Percentiles rank a stretch among this genome's conserved stretches.
Evolutionary conservation across 768 basidiomycete genomes (phyloP).

Genomic region (Suillus subaureus): DNA sequence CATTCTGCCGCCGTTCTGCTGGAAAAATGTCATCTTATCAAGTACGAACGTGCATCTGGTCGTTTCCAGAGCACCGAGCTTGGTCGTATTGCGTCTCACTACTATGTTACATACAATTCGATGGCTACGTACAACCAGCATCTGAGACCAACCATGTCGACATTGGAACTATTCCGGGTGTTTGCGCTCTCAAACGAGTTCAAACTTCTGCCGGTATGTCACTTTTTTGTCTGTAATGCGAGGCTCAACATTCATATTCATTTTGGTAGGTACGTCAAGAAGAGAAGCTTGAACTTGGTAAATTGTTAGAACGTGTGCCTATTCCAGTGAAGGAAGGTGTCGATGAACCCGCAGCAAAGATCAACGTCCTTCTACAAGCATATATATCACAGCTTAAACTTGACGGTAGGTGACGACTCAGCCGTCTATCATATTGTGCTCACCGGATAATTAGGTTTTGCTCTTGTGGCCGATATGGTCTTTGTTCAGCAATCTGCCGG

Average conservation of each 20-base stretch:
- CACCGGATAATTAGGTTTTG: slow-evolving; percentile 55
- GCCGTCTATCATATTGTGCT: background rate
- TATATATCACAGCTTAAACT: slow-evolving; percentile 95
- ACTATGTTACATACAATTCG: slow-evolving; percentile 92
- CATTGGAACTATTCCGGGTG: slow-evolving; percentile 90
- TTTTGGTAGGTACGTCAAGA: slow-evolving; percentile 60
- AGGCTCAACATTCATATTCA: background rate
- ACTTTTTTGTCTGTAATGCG: background rate
- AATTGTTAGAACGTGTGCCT: slow-evolving; percentile 90
- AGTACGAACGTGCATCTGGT: slow-evolving; percentile 88
- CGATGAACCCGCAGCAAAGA: slow-evolving; percentile 96
- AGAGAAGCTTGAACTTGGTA: slow-evolving; percentile 89
- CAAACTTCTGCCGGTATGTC: slow-evolving; percentile 76
- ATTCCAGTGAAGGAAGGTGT: slow-evolving; percentile 97
- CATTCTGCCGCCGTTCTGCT: slow-evolving; percentile 92
- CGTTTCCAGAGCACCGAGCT: slow-evolving; percentile 92
- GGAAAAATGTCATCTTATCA: slow-evolving; percentile 93
- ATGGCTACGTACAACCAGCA: slow-evolving; percentile 98
- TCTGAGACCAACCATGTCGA: slow-evolving; percentile 82
- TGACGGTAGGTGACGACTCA: slow-evolving; percentile 52
- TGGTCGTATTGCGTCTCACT: slow-evolving; percentile 92
- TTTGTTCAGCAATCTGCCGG: slow-evolving; percentile 98
- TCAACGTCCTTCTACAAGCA: slow-evolving; percentile 93
- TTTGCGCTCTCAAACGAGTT: slow-evolving; percentile 97
- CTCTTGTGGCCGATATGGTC: slow-evolving; percentile 89